These are phyloP conservation scores for Anthostomella pinea DNA, from an alignment of 2,329 filamentous ascomycete species.

Conservation along the genomic window DNA sequence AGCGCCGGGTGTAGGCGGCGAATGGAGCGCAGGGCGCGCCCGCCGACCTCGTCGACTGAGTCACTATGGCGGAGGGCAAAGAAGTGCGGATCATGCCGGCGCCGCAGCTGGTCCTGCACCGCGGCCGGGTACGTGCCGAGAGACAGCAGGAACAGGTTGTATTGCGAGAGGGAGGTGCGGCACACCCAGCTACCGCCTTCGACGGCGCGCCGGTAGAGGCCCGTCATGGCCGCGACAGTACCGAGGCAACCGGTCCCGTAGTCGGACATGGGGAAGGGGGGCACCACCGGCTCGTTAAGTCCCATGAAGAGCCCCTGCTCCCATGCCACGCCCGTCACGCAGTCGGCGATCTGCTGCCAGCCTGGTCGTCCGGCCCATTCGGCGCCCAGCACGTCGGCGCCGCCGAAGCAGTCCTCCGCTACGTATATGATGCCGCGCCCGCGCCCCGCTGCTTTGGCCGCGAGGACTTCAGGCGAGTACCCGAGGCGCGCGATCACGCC, in stretches of 20 bases:
- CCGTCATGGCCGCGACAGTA: conserved; percentile 32
- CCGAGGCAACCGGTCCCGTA: conserved; percentile 36
- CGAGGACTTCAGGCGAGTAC: conserved; percentile 56
- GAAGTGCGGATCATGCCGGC: conserved; percentile 48
- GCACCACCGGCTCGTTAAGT: conserved; percentile 59
- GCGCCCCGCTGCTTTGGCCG: conserved; percentile 49
- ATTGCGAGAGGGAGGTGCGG: conserved; percentile 35
- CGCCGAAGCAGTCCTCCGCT: conserved; percentile 70
- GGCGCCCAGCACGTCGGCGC: conserved; percentile 40
- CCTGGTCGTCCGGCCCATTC: conserved; percentile 64
- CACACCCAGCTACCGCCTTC: conserved; percentile 34
- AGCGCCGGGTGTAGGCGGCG: conserved; percentile 35
- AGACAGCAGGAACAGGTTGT: conserved; percentile 35
- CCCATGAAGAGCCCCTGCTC: conserved; percentile 38
- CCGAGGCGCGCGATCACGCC: conserved; percentile 62
- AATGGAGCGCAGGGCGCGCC: conserved; percentile 52
- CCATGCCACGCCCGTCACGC: conserved; percentile 35
- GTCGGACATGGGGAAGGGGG: conserved; percentile 61
- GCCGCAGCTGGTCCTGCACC: conserved; percentile 46
- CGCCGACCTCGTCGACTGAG: conserved; percentile 57
- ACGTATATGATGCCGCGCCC: conserved; percentile 66
- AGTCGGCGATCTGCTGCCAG: conserved; percentile 53
- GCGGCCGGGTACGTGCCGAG: conserved; percentile 46
- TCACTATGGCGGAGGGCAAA: conserved; percentile 54
- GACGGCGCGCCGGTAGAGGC: conserved; percentile 32